Base-by-base conservation (phyloP, 2,329 filamentous ascomycete species). In the Myriosclerotinia curreyana region DNA sequence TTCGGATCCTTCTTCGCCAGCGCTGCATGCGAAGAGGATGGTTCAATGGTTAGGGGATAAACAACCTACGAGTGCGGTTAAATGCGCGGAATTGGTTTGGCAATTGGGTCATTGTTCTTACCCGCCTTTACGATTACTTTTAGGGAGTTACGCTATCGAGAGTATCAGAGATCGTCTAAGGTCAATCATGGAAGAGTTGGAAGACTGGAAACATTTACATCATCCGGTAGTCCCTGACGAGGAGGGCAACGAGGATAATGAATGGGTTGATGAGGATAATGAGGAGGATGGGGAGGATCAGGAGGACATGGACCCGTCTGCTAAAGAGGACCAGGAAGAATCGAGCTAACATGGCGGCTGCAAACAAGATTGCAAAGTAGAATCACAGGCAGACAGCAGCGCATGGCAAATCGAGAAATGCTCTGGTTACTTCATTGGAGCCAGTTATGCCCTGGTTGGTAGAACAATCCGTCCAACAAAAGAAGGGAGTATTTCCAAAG, bases 81-180 rank as follows among this genome's bases (percentile, higher is more conserved):
- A 96, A 77, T 94, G 92, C 66, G 92, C 92, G 3, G 92, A 98
- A 79, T 79, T 98, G 64, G 88, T 96, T 8, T 98, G 95, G 95
- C 88, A 97, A 79, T 79, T 98, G 51, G 95, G 89, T 0, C 95
- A 98, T 79, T 98, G 94, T 78, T 89, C 87, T n/a, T 97, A 92
- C 74, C 95, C 95, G 58, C 95, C 95, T 0, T 76, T 98, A 68
- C 80, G 95, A 42, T 77, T 99, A 65, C 79, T 97, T n/a, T 77
- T 98, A 31, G 95, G 95, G 0, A 96, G 88, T 69, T 98, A 96
- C 78, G 94, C 95, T 1, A 94, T 98, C 46, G 94, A 99, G 76
- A 97, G 93, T 75, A 96, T 98, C 59, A 82, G 95, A 20, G 95
- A 99, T 77, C 83, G 94, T 25, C 77, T 98, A 73, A 85, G 92